Percentiles rank a stretch among this genome's conserved stretches.
Conservation (phyloP, 208 protist species). For the Trichomonas tenax region DNA sequence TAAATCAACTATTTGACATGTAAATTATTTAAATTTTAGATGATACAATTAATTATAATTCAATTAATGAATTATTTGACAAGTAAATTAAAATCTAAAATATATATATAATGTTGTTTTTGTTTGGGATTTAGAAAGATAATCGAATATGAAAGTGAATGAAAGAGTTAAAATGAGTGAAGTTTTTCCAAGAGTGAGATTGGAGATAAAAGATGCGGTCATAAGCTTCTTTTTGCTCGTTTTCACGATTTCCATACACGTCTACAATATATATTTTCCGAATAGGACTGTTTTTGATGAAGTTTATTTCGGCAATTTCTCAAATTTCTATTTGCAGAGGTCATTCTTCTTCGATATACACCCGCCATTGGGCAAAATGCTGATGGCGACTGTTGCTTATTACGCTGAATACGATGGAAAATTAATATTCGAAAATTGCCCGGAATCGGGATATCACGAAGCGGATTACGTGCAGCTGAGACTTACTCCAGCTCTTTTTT, state of each 20-base stretch:
- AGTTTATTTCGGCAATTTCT: slow-evolving; percentile 14
- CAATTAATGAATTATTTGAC: too few species aligned
- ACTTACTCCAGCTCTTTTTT: background rate
- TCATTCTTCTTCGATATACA: background rate
- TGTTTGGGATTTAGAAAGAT: too few species aligned
- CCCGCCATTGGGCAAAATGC: background rate
- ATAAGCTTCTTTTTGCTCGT: background rate
- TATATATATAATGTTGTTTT: too few species aligned
- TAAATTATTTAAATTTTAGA: too few species aligned
- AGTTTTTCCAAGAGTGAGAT: background rate
- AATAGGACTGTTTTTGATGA: slow-evolving; percentile 3
- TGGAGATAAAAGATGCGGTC: background rate
- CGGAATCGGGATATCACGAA: background rate
- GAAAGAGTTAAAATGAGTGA: too few species aligned
- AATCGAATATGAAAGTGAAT: too few species aligned
- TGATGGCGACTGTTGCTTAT: background rate
- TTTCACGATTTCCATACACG: background rate
- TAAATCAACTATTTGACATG: too few species aligned
- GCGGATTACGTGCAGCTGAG: background rate
- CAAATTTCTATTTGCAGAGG: background rate
- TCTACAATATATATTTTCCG: background rate
- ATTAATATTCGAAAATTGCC: background rate
- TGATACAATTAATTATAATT: too few species aligned
- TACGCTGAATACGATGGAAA: background rate
- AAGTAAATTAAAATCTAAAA: too few species aligned